Percentiles rank a stretch among this genome's conserved stretches.
These are phyloP conservation scores for Candida montana DNA, from an alignment of 805 yeast species.

Conservation along the genomic window DNA sequence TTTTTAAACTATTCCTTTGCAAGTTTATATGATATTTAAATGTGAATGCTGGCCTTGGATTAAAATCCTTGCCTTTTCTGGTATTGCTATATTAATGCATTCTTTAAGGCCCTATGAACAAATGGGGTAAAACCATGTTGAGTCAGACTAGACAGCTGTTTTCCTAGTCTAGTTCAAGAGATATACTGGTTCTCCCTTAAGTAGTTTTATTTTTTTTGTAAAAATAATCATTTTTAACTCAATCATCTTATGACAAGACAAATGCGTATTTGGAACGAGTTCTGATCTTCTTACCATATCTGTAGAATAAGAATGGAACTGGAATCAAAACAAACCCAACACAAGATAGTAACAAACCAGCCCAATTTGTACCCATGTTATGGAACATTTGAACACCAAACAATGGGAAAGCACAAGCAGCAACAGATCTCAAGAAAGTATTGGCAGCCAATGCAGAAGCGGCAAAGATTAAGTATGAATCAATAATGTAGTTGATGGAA, in stretches of 20 bases:
- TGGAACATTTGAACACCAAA: slow-evolving; percentile 69
- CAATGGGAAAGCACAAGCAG: slow-evolving; percentile 68
- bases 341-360: slow-evolving; percentile 65
- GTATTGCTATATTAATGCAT: no score
- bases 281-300: slow-evolving; percentile 54
- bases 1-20: no score
- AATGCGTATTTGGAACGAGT: slow-evolving; percentile 53
- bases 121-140: no score
- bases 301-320: slow-evolving; percentile 62
- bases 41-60: no score
- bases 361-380: slow-evolving; percentile 71
- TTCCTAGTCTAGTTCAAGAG: no score
- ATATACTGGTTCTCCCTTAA: no score
- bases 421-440: slow-evolving; percentile 60
- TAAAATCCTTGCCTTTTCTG: no score
- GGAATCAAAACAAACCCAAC: slow-evolving; percentile 53
- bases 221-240: no score
- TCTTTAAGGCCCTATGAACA: no score
- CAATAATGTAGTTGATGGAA: slow-evolving; percentile 66
- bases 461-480: slow-evolving; percentile 62
- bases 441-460: slow-evolving; percentile 78
- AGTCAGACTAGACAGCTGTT: no score
- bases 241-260: slow-evolving; percentile 12
- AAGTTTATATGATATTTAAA: no score
- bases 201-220: no score